Conservation (phyloP, 2,329 filamentous ascomycete genomes). For the Alternaria arborescens region DNA sequence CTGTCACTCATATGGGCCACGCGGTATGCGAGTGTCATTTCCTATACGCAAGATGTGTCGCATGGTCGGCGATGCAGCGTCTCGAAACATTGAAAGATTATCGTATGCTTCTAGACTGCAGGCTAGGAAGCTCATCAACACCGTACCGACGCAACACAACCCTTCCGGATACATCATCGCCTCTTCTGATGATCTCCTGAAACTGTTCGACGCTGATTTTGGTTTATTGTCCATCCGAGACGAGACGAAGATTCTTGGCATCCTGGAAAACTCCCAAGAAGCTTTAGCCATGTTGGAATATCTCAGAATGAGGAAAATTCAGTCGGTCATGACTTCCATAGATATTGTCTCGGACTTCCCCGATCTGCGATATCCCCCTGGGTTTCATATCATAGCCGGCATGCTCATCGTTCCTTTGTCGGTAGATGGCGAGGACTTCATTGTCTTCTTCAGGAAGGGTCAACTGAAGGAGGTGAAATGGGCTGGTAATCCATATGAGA, state of each 20-base stretch:
- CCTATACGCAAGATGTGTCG: conserved; percentile 93
- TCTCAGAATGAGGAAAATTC: conserved; percentile 76
- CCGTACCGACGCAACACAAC: conserved; percentile 79
- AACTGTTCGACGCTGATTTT: conserved; percentile 86
- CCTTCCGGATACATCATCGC: conserved; percentile 91
- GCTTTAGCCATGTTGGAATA: conserved; percentile 86
- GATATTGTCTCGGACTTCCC: conserved; percentile 81
- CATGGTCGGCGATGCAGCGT: conserved; percentile 84
- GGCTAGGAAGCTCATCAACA: conserved; percentile 87
- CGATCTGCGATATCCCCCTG: conserved; percentile 79
- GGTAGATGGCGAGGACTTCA: conserved; percentile 79
- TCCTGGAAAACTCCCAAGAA: conserved; percentile 79
- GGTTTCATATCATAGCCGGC: conserved; percentile 80
- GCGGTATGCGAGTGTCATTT: conserved; percentile 90
- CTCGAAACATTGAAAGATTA: conserved; percentile 84
- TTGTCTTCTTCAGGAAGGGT: conserved; percentile 86
- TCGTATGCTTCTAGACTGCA: conserved; percentile 87
- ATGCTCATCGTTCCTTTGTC: conserved; percentile 84
- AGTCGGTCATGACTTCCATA: conserved; percentile 78
- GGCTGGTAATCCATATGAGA: conserved; percentile 89
- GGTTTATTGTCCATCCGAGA: conserved; percentile 83
- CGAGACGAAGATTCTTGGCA: conserved; percentile 87
- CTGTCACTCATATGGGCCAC: conserved; percentile 79
- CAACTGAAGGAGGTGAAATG: conserved; percentile 81
- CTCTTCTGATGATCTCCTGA: conserved; percentile 84